Conservation (phyloP, 208 protist genomes). For the Strigomonas culicis region DNA sequence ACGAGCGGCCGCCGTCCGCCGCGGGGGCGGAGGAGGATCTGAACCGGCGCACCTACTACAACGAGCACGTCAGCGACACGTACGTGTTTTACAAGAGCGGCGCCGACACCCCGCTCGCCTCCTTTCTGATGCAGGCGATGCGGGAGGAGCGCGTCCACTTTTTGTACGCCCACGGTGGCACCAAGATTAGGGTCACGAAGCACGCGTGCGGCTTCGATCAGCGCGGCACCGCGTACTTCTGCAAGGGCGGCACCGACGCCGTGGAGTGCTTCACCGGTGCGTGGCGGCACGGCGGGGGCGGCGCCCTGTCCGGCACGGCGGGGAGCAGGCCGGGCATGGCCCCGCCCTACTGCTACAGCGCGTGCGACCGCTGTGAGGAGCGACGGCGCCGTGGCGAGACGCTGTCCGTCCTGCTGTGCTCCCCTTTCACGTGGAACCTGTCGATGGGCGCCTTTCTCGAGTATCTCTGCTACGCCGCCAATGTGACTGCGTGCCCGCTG, state of each 20-base stretch:
- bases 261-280: too few species aligned
- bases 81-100: conserved; percentile 5
- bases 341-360: not conserved
- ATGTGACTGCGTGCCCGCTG: conserved; percentile 6
- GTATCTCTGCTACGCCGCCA: conserved; percentile 44
- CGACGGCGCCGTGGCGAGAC: not conserved
- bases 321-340: too few species aligned
- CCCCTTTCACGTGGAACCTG: conserved; percentile 47
- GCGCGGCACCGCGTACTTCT: too few species aligned
- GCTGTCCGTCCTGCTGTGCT: conserved; percentile 13
- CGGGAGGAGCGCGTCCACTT: not conserved
- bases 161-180: too few species aligned
- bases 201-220: too few species aligned
- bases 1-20: too few species aligned
- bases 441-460: conserved; percentile 63
- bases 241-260: too few species aligned
- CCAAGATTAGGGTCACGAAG: too few species aligned
- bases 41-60: too few species aligned
- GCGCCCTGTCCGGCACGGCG: too few species aligned
- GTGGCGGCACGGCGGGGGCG: too few species aligned
- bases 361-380: not conserved
- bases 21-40: too few species aligned
- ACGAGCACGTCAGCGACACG: not conserved
- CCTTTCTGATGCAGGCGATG: not conserved
- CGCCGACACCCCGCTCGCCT: not conserved